phyloP scores from a whole-genome alignment of 78 protist genomes.

The Dictyostelium discoideum region dicty_2.7 NC_007090.3:599501-600000 shows the following conservation, averaged over 20 bases:
- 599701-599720: constrained; percentile 24
- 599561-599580: background rate
- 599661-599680: background rate
- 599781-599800: background rate
- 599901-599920: background rate
- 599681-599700: background rate
- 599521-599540: background rate
- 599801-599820: background rate
- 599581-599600: constrained; percentile 1
- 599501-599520: background rate
- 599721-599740: background rate
- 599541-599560: background rate
- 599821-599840: constrained; percentile 6
- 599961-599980: background rate
- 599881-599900: background rate
- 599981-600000: background rate
- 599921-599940: background rate
- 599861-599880: no score
- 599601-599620: no score
- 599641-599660: background rate
- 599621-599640: background rate
- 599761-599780: background rate
- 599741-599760: background rate
- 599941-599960: background rate
- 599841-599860: background rate